Conservation (phyloP, 1,284 basidiomycete species). For the Moniliophthora roreri region DNA sequence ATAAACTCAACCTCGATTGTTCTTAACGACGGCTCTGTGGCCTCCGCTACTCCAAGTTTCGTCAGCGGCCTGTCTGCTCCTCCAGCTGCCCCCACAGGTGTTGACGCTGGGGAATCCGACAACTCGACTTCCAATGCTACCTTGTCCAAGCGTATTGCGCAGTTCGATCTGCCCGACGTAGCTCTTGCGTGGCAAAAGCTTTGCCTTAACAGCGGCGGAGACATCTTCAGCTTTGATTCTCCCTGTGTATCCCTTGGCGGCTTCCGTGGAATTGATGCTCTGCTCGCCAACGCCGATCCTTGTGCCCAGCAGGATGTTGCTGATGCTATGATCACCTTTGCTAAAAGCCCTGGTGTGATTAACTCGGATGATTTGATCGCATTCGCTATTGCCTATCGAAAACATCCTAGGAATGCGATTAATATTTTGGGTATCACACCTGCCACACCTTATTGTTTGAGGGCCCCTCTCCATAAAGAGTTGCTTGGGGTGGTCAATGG, state of each 20-base stretch:
- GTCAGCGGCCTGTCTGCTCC: conserved; percentile 18
- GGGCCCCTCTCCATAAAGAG: conserved; percentile 38
- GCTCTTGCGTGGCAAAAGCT: conserved; percentile 35
- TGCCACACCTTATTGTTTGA: conserved; percentile 41
- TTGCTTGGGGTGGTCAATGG: conserved; percentile 37
- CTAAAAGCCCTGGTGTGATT: conserved; percentile 38
- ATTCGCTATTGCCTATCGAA: conserved; percentile 39
- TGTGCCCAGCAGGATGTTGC: conserved; percentile 48
- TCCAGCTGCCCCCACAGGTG: conserved; percentile 15
- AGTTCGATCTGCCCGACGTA: conserved; percentile 25
- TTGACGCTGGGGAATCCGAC: conserved; percentile 6
- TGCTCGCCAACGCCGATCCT: conserved; percentile 41
- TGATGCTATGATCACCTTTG: conserved; percentile 48
- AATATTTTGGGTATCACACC: conserved; percentile 37
- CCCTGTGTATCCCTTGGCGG: conserved; percentile 41
- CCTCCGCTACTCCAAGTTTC: no score
- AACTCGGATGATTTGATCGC: conserved; percentile 40
- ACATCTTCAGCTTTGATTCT: conserved; percentile 34
- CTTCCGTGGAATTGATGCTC: conserved; percentile 37
- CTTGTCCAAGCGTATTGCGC: conserved; percentile 21
- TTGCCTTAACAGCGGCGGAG: conserved; percentile 37
- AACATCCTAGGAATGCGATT: conserved; percentile 40
- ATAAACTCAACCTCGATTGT: no score
- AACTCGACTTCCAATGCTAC: conserved; percentile 7
- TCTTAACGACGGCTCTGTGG: no score